Evolutionary conservation across 2,329 filamentous ascomycete species (phyloP).

Genomic region (Fusarium caatingaense): DNA sequence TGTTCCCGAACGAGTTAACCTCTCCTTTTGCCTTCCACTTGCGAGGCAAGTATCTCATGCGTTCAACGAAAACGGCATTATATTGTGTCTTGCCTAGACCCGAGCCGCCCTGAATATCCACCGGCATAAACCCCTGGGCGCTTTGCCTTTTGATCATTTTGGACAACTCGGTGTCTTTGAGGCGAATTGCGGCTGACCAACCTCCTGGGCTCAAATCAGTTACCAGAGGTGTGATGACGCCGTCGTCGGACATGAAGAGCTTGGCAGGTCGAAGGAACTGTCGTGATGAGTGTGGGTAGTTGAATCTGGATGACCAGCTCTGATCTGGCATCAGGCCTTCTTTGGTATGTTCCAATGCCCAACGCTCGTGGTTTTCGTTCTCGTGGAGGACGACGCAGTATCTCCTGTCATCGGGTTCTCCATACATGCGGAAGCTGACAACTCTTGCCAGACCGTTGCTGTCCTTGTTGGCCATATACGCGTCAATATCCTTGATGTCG

Average conservation of each 20-base stretch:
- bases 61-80: conserved; percentile 30
- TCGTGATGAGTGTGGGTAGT: conserved; percentile 3
- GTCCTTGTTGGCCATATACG: conserved; percentile 13
- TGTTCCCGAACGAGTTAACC: not conserved
- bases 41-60: not conserved
- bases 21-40: conserved; percentile 15
- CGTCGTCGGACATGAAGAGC: conserved; percentile 32
- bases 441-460: not conserved
- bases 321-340: not conserved
- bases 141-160: not conserved
- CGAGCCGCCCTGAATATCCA: conserved; percentile 32
- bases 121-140: conserved; percentile 1
- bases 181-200: conserved; percentile 14
- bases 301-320: not conserved
- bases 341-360: not conserved
- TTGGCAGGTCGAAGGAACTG: conserved; percentile 31
- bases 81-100: conserved; percentile 3
- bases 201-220: conserved; percentile 25
- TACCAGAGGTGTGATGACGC: conserved; percentile 30
- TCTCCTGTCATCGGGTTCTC: conserved; percentile 10
- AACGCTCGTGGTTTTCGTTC: conserved; percentile 31
- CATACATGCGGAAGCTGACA: conserved; percentile 29
- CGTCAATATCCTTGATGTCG: not conserved
- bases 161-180: not conserved
- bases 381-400: conserved; percentile 36